These are phyloP conservation scores for Falciphora oryzae DNA, from an alignment of 2,329 filamentous ascomycete genomes.

Conservation along the genomic window DNA sequence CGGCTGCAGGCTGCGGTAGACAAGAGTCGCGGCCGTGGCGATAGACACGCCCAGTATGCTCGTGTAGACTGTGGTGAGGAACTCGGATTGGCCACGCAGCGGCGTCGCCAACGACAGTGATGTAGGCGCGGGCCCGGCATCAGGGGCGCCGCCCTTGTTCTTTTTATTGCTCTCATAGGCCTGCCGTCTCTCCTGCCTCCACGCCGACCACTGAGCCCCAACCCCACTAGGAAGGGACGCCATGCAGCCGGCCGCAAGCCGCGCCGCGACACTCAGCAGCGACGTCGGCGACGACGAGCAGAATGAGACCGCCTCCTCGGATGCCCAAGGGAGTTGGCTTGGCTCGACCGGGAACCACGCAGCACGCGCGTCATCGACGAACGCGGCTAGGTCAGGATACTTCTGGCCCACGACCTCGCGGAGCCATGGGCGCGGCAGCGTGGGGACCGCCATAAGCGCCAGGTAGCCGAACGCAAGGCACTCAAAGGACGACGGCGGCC, in stretches of 20 bases:
- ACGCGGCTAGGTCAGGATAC: conserved; percentile 14
- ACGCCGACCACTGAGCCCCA: conserved; percentile 5
- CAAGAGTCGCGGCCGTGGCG: background rate
- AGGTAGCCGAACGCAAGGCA: conserved; percentile 79
- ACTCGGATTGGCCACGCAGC: background rate
- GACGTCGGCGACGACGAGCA: conserved; percentile 2
- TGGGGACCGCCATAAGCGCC: conserved; percentile 55
- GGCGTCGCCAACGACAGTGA: background rate
- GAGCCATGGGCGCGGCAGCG: conserved; percentile 29
- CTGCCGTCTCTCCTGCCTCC: conserved; percentile 4
- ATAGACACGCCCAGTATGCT: conserved; percentile 3
- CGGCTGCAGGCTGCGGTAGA: conserved; percentile 6
- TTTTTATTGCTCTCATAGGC: background rate
- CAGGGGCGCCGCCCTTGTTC: background rate
- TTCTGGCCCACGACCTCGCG: conserved; percentile 18
- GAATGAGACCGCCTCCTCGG: background rate
- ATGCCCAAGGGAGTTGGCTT: background rate
- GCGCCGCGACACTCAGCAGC: conserved; percentile 7
- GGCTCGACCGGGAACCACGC: conserved; percentile 9
- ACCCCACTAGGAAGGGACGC: conserved; percentile 1
- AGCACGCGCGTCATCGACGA: conserved; percentile 14
- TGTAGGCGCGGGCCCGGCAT: background rate
- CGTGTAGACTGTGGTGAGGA: conserved; percentile 1
- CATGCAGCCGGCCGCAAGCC: conserved; percentile 4
- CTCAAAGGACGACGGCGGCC: conserved; percentile 59